These are phyloP conservation scores for Coemansia interrupta DNA, from an alignment of 192 early-diverging fungal genomes.

Conservation along the genomic window DNA sequence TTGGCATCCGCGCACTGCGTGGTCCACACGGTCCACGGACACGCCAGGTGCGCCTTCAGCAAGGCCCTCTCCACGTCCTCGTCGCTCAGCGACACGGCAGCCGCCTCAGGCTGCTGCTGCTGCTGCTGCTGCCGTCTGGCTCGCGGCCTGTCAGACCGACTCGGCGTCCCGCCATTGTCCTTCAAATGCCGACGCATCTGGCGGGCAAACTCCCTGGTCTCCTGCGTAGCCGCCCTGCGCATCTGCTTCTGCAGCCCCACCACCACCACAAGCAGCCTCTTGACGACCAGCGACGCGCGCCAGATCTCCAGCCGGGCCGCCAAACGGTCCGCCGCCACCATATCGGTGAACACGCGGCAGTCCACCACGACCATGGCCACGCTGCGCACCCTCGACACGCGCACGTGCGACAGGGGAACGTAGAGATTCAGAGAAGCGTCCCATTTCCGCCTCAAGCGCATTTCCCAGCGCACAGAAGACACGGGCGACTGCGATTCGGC, in stretches of 20 bases:
- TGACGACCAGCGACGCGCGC: constrained; percentile 27
- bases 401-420: constrained; percentile 13
- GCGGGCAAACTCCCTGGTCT: constrained; percentile 36
- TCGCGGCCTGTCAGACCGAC: not conserved
- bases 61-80: constrained; percentile 23
- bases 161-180: not conserved
- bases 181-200: constrained; percentile 31
- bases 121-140: not conserved
- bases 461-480: constrained; percentile 27
- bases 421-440: constrained; percentile 17
- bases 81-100: not conserved
- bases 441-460: constrained; percentile 27
- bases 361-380: constrained; percentile 28
- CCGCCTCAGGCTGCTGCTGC: not conserved
- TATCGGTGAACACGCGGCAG: constrained; percentile 13
- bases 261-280: constrained; percentile 23
- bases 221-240: constrained; percentile 9
- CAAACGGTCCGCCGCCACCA: constrained; percentile 13
- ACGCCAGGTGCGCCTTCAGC: constrained; percentile 27
- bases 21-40: constrained; percentile 33
- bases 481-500: not conserved
- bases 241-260: constrained; percentile 29
- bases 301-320: constrained; percentile 22
- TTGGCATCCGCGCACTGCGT: constrained; percentile 25
- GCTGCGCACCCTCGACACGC: not conserved